phyloP scores from a whole-genome alignment of 177 flowering plant species.

The Vitis hybrid region DNA sequence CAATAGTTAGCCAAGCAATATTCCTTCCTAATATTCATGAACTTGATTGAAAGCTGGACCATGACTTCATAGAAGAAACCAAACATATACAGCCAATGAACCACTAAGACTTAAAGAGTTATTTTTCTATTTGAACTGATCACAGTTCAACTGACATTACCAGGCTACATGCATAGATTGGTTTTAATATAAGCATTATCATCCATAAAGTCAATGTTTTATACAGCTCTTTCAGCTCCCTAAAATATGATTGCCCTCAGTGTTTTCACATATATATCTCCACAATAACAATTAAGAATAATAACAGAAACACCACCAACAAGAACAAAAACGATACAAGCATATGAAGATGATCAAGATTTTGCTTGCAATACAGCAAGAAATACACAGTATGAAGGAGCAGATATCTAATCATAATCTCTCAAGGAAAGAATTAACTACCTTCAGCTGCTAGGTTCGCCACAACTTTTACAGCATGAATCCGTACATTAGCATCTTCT shows the following conservation, averaged over 20 bases:
- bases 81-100: background rate
- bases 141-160: slow-evolving; percentile 2
- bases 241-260: too few species aligned
- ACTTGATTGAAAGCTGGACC: background rate
- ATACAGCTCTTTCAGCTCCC: background rate
- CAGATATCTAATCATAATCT: background rate
- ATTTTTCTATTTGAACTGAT: background rate
- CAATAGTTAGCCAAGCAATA: background rate
- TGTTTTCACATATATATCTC: too few species aligned
- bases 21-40: background rate
- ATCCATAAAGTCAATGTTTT: background rate
- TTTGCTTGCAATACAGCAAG: too few species aligned
- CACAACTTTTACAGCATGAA: slow-evolving; percentile 81
- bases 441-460: slow-evolving; percentile 86
- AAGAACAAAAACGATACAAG: background rate
- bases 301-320: background rate
- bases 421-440: slow-evolving; percentile 8
- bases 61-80: background rate
- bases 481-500: slow-evolving; percentile 62
- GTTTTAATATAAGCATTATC: background rate
- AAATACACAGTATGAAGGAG: background rate
- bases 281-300: too few species aligned
- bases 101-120: background rate
- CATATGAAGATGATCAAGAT: background rate
- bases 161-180: background rate